phyloP scores from a whole-genome alignment of 805 yeast species.

The Hanseniaspora opuntiae region DNA sequence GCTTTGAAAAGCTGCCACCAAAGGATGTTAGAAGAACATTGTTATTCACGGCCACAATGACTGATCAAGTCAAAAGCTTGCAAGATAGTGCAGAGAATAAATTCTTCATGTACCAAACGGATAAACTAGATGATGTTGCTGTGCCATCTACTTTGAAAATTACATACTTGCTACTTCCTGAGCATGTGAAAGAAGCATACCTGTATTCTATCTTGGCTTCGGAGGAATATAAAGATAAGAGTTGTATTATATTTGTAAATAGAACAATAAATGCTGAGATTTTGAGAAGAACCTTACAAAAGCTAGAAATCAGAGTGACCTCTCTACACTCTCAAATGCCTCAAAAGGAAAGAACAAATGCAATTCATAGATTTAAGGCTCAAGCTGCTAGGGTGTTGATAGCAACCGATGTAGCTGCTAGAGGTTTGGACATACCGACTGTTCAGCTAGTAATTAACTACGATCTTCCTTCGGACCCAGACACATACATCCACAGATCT shows the following conservation, averaged over 20 bases:
- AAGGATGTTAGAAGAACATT: constrained; percentile 70
- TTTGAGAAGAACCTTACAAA: constrained; percentile 59
- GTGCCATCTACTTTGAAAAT: constrained; percentile 62
- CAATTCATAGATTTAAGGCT: constrained; percentile 84
- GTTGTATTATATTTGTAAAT: constrained; percentile 81
- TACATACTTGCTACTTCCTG: constrained; percentile 64
- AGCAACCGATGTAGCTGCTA: constrained; percentile 93
- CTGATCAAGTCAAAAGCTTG: constrained; percentile 75
- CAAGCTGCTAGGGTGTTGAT: constrained; percentile 84
- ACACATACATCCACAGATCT: constrained; percentile 89
- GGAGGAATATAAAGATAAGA: constrained; percentile 48
- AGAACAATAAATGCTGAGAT: constrained; percentile 83
- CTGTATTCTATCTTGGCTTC: constrained; percentile 53
- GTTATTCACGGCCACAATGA: constrained; percentile 88
- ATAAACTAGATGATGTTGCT: constrained; percentile 58
- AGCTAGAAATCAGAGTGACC: constrained; percentile 66
- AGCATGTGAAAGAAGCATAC: constrained; percentile 81
- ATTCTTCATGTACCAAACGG: constrained; percentile 60
- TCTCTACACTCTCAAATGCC: constrained; percentile 92
- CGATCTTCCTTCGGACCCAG: constrained; percentile 92
- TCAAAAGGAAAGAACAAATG: constrained; percentile 78
- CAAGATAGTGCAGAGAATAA: constrained; percentile 46
- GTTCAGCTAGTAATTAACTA: constrained; percentile 83
- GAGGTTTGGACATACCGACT: constrained; percentile 92
- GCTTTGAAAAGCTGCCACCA: constrained; percentile 59